Percentiles rank a stretch among this genome's conserved stretches.
phyloP scores from a whole-genome alignment of 371 early-diverging fungal species.

The Apophysomyces sp. region DNA sequence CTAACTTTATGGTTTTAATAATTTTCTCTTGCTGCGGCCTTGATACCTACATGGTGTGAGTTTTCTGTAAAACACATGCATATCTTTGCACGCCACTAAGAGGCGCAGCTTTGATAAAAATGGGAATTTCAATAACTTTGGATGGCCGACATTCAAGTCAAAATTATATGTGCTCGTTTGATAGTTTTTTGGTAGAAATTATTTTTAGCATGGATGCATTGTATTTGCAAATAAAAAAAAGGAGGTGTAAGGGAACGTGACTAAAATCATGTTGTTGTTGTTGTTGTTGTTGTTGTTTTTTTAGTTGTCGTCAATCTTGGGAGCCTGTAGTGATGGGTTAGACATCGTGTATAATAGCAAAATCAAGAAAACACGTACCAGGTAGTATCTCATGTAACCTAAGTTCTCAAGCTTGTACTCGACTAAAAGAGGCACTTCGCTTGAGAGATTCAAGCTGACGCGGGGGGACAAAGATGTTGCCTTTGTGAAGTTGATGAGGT shows the following conservation, averaged over 20 bases:
- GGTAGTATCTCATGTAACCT: conserved; percentile 94
- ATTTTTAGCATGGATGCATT: not conserved
- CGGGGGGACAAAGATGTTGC: conserved; percentile 83
- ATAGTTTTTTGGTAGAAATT: too few relatives aligned
- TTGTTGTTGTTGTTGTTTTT: conserved; percentile 5
- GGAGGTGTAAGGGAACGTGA: not conserved
- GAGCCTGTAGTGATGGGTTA: conserved; percentile 18
- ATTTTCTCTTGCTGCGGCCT: too few relatives aligned
- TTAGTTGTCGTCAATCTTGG: conserved; percentile 47
- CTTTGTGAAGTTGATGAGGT: conserved; percentile 93
- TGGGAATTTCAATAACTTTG: too few relatives aligned
- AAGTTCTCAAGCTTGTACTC: conserved; percentile 91
- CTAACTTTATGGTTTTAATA: too few relatives aligned
- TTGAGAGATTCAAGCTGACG: conserved; percentile 82
- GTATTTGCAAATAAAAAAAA: not conserved
- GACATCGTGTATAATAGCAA: not conserved
- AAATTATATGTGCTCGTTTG: too few relatives aligned
- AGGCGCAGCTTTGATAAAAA: too few relatives aligned
- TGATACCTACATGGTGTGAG: too few relatives aligned
- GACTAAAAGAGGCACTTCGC: conserved; percentile 90
- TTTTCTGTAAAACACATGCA: too few relatives aligned
- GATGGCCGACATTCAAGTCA: too few relatives aligned
- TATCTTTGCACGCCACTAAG: too few relatives aligned
- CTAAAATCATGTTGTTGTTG: not conserved
- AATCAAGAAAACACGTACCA: conserved; percentile 44